Percentiles rank a stretch among this genome's conserved stretches.
These are phyloP conservation scores for Solanum megistacrolobum DNA, from an alignment of 257 asterid genomes.

Conservation along the genomic window DNA sequence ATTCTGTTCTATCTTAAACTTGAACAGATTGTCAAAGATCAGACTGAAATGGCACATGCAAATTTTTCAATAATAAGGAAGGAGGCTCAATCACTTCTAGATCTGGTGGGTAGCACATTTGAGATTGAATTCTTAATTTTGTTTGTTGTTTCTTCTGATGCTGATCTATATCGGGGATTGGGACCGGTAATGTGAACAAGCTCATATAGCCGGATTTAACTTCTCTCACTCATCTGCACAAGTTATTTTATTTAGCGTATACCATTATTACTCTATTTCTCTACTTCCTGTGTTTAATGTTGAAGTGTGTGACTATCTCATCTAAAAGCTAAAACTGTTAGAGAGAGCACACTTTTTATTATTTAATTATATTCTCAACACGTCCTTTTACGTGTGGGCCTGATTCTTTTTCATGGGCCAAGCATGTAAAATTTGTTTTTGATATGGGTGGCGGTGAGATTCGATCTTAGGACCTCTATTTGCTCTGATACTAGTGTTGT, in stretches of 20 bases:
- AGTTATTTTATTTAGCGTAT: not conserved
- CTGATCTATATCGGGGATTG: not conserved
- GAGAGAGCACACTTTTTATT: not conserved
- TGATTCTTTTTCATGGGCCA: not conserved
- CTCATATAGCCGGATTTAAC: not conserved
- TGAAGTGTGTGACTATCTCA: not conserved
- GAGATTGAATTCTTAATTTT: not conserved
- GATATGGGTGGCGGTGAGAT: not conserved
- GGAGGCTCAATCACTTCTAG: constrained; percentile 73
- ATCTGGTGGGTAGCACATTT: constrained; percentile 46
- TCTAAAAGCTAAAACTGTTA: not conserved
- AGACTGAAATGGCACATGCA: constrained; percentile 69
- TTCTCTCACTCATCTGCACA: not conserved
- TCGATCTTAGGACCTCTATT: not conserved
- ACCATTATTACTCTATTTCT: not conserved
- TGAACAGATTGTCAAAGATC: constrained; percentile 75
- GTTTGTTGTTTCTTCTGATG: not conserved
- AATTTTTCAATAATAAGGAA: constrained; percentile 71
- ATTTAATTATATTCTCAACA: too few relatives aligned
- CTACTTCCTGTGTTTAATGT: not conserved
- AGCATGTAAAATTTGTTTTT: not conserved
- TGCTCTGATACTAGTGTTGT: too few relatives aligned
- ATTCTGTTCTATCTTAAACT: not conserved
- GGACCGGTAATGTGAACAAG: not conserved
- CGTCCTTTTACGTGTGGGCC: not conserved